phyloP scores from a whole-genome alignment of 352 stramenopile species.

The Phytophthora ramorum region DNA sequence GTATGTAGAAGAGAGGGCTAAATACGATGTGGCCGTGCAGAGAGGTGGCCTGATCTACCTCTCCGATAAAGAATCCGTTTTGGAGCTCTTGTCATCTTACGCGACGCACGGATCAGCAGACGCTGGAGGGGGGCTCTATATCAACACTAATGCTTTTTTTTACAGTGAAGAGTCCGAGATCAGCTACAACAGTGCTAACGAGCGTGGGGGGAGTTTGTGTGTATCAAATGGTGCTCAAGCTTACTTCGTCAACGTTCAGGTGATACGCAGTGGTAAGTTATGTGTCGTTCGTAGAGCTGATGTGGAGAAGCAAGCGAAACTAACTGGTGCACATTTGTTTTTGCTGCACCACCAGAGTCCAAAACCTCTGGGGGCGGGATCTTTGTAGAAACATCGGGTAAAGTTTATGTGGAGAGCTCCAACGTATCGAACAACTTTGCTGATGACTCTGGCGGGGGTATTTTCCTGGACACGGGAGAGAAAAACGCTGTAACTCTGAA shows the following conservation, averaged over 20 bases:
- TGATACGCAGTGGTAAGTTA: constrained; percentile 50
- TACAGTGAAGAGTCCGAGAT: constrained; percentile 32
- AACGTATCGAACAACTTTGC: constrained; percentile 52
- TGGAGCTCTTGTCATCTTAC: constrained; percentile 29
- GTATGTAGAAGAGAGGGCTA: constrained; percentile 22
- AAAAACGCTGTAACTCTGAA: constrained; percentile 43
- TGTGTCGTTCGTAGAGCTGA: neutral
- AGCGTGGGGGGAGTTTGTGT: constrained; percentile 58
- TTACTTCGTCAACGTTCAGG: constrained; percentile 31
- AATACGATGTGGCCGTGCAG: constrained; percentile 10
- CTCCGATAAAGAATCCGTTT: constrained; percentile 18
- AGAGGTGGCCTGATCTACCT: constrained; percentile 51
- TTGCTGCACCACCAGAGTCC: constrained; percentile 34
- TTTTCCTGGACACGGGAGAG: constrained; percentile 66
- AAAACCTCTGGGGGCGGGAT: constrained; percentile 59
- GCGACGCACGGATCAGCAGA: constrained; percentile 52
- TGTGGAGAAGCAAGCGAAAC: neutral
- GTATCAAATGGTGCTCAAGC: constrained; percentile 38
- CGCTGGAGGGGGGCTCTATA: constrained; percentile 51
- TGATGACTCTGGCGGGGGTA: constrained; percentile 63
- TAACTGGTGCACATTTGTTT: neutral
- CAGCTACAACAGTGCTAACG: constrained; percentile 45
- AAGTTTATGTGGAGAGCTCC: constrained; percentile 29
- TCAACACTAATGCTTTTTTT: constrained; percentile 38
- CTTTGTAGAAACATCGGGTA: constrained; percentile 47